Base-by-base conservation (phyloP, 2,329 filamentous ascomycete genomes). In the Xylaria hypoxylon region DNA sequence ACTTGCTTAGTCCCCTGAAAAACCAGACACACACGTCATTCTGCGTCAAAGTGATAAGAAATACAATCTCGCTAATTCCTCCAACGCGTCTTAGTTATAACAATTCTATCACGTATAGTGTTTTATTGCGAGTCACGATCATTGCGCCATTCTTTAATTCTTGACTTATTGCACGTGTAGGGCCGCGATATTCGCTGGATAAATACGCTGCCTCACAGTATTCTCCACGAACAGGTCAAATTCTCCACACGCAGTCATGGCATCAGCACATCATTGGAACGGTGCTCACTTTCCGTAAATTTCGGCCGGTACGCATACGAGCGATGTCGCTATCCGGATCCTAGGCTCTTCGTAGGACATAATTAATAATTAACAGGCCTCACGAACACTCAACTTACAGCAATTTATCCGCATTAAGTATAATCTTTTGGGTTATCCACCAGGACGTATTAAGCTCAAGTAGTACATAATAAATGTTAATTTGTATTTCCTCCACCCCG, bases 131-230 rank as follows among this genome's bases (percentile, higher is more conserved):
- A 52, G 48, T 15, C n/a, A 13, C 8, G 17, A 22, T 35, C 10
- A 13, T 33, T 52, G 17, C 28, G 11, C 28, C 48, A 22, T 22
- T 35, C 28, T 19, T 19, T 33, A 19, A 7, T 35, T 28, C 26
- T 24, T 24, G 28, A 13, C 35, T 42, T 33, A 31, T 51, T 28
- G 38, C 22, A 22, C 22, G 17, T 52, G 28, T 6, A 13, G 33
- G 48, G 35, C 35, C 15, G 13, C 13, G 11, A 15, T 51, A 22
- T 19, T 7, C 3, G 13, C 56, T 65, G 62, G 62, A 40, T 65
- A 65, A 65, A 65, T 65, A 47, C 26, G 56, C 11, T 40, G 22
- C 2, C 50, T 42, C 59, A 15, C 33, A 56, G 26, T 44, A 28
- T 28, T 7, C 19, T 28, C 28, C 15, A 33, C n/a, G 6, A 45